Base-by-base conservation (phyloP, 106 monocot genomes). In the Hemerocallis citrina region DNA sequence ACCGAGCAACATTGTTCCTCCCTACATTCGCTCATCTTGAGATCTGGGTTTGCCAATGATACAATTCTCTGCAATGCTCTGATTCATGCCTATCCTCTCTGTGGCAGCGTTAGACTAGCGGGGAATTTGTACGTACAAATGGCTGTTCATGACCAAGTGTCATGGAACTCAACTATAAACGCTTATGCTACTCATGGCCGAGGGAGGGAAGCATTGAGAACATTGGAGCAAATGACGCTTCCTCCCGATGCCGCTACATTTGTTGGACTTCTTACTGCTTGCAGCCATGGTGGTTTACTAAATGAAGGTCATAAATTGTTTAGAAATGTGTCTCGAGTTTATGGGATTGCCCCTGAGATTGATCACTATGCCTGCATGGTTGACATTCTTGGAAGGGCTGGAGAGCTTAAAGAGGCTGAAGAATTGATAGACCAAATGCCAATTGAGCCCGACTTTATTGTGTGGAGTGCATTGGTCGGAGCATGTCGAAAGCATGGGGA, bases 281-380 rank as follows among this genome's bases (percentile, higher is more conserved):
- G 93, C 67, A 85, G 93, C 64, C 93, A 93, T 61, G 62, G 67
- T 13, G 93, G 89, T 6, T 61, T 85, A 32, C 68, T 93, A n/a
- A 50, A 75, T 40, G 84, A 85, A 75, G 93, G 89, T n/a, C 34
- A 67, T 19, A n/a, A 65, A 11, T 21, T 84, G 15, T 93, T 93
- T 61, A 54, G 56, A 6, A 3, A 49, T 13, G 85, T 93, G 82
- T 23, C 36, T 0, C 60, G 72, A 11, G 57, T 48, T 10, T 80
- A 85, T 68, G 72, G 72, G 41, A 71, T 93, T 44, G 46, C 52
- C 11, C 89, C 79, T 36, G 59, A 80, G 33, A 36, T 77, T 40
- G 85, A 89, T 65, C 93, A 93, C 63, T 93, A 66, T 64, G 85
- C 88, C 11, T 93, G 89, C 69, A 85, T 93, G 81, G 82, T 93